A percentile compares a stretch with the other conserved stretches of the same genome.
phyloP scores from a whole-genome alignment of 202 grass and related monocot genomes.

The Tripidium arundinaceum region DNA sequence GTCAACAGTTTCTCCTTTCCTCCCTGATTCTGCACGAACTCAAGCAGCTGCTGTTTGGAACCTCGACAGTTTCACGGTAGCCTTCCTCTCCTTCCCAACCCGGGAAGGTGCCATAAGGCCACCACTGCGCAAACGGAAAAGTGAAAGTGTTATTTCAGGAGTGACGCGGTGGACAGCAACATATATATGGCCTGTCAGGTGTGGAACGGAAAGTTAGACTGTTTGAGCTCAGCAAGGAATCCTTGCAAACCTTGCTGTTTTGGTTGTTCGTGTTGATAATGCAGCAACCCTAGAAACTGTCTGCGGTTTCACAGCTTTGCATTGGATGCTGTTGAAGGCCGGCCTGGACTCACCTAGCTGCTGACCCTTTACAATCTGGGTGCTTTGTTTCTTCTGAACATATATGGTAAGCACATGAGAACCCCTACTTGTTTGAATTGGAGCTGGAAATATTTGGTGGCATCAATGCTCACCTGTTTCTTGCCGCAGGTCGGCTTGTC shows the following conservation, averaged over 20 bases:
- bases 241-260: constrained; percentile 29
- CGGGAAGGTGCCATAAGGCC: background rate
- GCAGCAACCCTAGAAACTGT: background rate
- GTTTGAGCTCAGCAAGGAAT: background rate
- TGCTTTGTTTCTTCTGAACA: constrained; percentile 42
- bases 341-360: constrained; percentile 26
- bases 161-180: too few relatives aligned
- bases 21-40: background rate
- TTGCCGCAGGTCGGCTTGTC: constrained; percentile 21
- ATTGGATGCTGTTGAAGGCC: constrained; percentile 13
- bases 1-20: background rate
- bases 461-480: constrained; percentile 33
- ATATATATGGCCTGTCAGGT: too few relatives aligned
- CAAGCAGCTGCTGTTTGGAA: constrained; percentile 10
- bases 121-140: constrained; percentile 15
- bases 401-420: background rate
- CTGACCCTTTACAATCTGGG: background rate
- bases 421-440: background rate
- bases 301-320: background rate
- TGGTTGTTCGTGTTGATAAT: constrained; percentile 30
- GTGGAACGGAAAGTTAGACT: background rate
- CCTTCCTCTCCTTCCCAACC: constrained; percentile 28
- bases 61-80: constrained; percentile 11
- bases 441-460: background rate
- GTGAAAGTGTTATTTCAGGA: too few relatives aligned